Conservation (phyloP, 108 stramenopile genomes). For the Skeletonema grethae region DNA sequence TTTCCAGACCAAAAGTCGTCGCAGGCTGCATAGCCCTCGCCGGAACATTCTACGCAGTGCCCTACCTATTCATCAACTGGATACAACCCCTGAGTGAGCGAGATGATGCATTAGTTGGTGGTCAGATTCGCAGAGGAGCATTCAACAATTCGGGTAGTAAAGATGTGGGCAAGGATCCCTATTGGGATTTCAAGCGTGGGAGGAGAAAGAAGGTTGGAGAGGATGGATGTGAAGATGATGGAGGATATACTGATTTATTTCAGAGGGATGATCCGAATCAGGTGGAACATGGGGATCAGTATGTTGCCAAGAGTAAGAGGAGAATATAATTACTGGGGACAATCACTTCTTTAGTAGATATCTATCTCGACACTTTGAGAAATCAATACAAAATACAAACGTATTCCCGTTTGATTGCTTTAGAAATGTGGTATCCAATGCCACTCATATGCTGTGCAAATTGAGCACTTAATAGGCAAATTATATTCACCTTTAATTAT, state of each 20-base stretch:
- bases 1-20: constrained; percentile 30
- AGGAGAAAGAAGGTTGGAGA: constrained; percentile 39
- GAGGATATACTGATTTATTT: constrained; percentile 65
- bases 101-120: constrained; percentile 61
- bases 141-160: constrained; percentile 70
- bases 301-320: constrained; percentile 39
- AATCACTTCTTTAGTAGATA: too few species aligned
- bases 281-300: constrained; percentile 51
- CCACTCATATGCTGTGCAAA: too few species aligned
- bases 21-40: constrained; percentile 48
- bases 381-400: too few species aligned
- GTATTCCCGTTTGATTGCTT: too few species aligned
- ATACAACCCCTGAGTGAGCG: constrained; percentile 42
- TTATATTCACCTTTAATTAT: too few species aligned
- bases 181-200: constrained; percentile 83
- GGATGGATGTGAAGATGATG: constrained; percentile 56
- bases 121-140: constrained; percentile 77
- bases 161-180: constrained; percentile 82
- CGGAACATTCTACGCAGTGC: constrained; percentile 30
- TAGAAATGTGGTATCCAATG: too few species aligned
- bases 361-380: too few species aligned
- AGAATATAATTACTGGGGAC: not conserved
- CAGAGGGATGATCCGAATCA: constrained; percentile 58
- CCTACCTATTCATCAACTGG: constrained; percentile 37
- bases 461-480: too few species aligned